Evolutionary conservation across 257 asterid genomes (phyloP), one percentile per base, ranked within the genome.

Genomic region (Phtheirospermum japonicum): DNA sequence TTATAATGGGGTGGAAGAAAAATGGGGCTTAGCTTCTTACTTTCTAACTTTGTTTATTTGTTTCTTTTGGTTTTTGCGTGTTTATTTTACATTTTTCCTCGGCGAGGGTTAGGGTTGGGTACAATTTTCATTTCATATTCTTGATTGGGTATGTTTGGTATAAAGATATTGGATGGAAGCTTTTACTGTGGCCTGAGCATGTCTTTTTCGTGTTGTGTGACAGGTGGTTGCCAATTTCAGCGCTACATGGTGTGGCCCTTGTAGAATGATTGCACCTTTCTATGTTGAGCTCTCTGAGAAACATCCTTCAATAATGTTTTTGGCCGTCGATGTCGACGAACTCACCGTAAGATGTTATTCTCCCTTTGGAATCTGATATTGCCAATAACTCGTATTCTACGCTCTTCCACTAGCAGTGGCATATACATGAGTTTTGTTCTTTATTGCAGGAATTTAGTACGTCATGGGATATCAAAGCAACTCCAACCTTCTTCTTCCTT

Each of bases 211-310:
- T 45, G 50, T 62, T 70, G 9, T 59, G 45, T 30, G 63, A 18
- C 79, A 75, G 81, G 79, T 82, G 61, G 57, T 93, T 71, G 97
- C 94, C 37, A 93, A 93, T 83, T 93, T 93, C 59, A 93, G 97
- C 64, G 99, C 99, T 50, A 36, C 92, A 28, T 93, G 99, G 99
- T 93, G 99, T 73, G 94, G 88, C 70, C 99, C 99, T 71, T 93
- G 99, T 78, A 79, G 83, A 79, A 68, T 81, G 81, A 87, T 93
- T 65, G 94, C 96, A 42, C 97, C 97, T 66, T 84, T 75, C 82
- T 93, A 70, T 73, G 64, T 76, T 12, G 96, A 93, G 81, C 86
- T 93, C 34, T 93, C 99, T 52, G 95, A 83, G 83, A 87, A 81
- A 40, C 75, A 89, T 70, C 86, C 82, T 54, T 81, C 96, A 31